These are phyloP conservation scores for Acanthamoeba culbertsoni DNA, from an alignment of 208 protist species.

Conservation along the genomic window DNA sequence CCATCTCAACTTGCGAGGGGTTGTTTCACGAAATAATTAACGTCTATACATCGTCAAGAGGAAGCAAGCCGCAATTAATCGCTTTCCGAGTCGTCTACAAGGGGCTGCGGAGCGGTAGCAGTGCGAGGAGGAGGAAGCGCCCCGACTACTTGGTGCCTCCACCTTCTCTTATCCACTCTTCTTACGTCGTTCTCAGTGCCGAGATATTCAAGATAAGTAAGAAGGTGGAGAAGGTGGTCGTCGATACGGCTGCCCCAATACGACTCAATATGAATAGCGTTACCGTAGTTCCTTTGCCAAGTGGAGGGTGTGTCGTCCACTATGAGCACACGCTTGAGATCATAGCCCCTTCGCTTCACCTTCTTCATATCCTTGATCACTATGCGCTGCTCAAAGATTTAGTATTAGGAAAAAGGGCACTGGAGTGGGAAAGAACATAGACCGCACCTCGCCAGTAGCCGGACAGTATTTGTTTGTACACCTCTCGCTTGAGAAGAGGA, in stretches of 20 bases:
- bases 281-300: conserved; percentile 48
- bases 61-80: neutral
- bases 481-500: conserved; percentile 36
- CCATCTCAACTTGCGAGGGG: neutral
- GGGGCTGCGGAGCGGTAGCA: neutral
- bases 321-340: neutral
- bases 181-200: neutral
- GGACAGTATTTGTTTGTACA: conserved; percentile 45
- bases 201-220: conserved; percentile 22
- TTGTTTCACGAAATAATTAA: neutral
- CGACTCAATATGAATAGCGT: conserved; percentile 14
- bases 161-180: neutral
- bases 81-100: neutral
- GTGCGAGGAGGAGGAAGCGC: neutral
- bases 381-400: neutral
- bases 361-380: conserved; percentile 51
- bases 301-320: conserved; percentile 20
- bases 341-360: conserved; percentile 14
- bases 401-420: neutral
- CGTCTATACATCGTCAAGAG: neutral
- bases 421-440: neutral
- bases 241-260: conserved; percentile 35
- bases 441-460: conserved; percentile 14
- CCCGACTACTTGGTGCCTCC: neutral
- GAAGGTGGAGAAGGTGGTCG: conserved; percentile 36